Evolutionary conservation across 1,139 yeast species (phyloP).

Genomic region (Lodderomyces jiufengensis): DNA sequence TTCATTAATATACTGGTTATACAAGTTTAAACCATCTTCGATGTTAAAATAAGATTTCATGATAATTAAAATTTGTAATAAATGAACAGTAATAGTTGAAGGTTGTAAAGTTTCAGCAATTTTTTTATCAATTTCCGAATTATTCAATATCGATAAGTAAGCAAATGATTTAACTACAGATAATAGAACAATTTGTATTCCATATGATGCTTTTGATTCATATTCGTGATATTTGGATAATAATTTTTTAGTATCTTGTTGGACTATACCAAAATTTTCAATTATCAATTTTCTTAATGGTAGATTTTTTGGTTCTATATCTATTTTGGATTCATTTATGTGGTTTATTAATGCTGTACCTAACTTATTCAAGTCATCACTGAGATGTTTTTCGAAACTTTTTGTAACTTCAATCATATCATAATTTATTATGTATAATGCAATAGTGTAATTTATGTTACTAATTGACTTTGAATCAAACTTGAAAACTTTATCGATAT

Average conservation of each 20-base stretch:
- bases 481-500: constrained; percentile 12
- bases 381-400: constrained; percentile 1
- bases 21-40: constrained; percentile 41
- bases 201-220: constrained; percentile 34
- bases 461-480: constrained; percentile 4
- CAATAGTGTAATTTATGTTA: constrained; percentile 4
- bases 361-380: too few species aligned
- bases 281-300: constrained; percentile 27
- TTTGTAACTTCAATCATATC: not conserved
- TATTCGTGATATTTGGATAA: constrained; percentile 33
- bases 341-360: constrained; percentile 5
- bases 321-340: constrained; percentile 18
- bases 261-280: constrained; percentile 36
- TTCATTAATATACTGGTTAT: constrained; percentile 45
- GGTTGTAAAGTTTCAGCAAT: constrained; percentile 45
- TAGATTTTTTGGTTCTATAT: constrained; percentile 25
- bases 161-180: constrained; percentile 29
- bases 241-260: constrained; percentile 25
- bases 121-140: constrained; percentile 28
- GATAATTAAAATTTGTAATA: constrained; percentile 46
- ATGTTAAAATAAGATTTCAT: constrained; percentile 37
- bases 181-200: constrained; percentile 33
- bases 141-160: constrained; percentile 38
- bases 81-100: constrained; percentile 33
- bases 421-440: constrained; percentile 10